Base-by-base conservation (phyloP, 1,284 basidiomycete species). In the Rhodotorula mucilaginosa region DNA sequence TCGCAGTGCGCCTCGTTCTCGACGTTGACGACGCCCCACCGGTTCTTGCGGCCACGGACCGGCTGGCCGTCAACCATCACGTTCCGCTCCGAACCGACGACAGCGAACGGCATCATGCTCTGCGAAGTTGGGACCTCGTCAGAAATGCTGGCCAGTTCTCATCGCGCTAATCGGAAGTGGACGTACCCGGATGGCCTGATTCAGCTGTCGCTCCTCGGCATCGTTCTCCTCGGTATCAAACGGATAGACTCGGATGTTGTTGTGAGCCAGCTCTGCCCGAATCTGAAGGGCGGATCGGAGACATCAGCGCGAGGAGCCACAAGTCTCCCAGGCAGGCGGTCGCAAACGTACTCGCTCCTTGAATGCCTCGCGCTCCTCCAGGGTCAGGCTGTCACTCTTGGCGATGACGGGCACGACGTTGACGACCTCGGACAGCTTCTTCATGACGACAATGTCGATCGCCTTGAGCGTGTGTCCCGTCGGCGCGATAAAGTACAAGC, bases 371-470 rank as follows among this genome's bases (percentile, higher is more conserved):
- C 94, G 86, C 85, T 99, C 97, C 77, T 97, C 94, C 73, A 94
- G 82, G 1, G 95, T 98, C 83, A 99, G 85, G 75, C 89, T 90
- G 83, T 99, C 96, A n/a, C 92, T 87, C 86, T 99, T 99, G 79
- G 97, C 96, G 80, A 99, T 98, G 73, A 99, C 91, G 19, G 96
- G 97, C 10, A 99, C 95, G 61, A 99, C 96, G 79, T 99, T 99
- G 82, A 97, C 96, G 54, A 99, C 96, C 81, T 99, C 96, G 81
- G 90, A 90, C 68, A 99, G 85, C 86, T 97, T 98, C 87, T 98
- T 98, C 89, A 99, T 93, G 76, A 99, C 96, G 77, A 93, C 94
- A 62, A 98, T 90, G 80, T 99, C 97, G 80, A 99, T 96, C 39
- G 76, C 68, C 65, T 75, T 77, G 61, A 79, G 74, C 5, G 90